Evolutionary conservation across 2,329 filamentous ascomycete genomes (phyloP).

Genomic region (Drechslerella coelobrocha): DNA sequence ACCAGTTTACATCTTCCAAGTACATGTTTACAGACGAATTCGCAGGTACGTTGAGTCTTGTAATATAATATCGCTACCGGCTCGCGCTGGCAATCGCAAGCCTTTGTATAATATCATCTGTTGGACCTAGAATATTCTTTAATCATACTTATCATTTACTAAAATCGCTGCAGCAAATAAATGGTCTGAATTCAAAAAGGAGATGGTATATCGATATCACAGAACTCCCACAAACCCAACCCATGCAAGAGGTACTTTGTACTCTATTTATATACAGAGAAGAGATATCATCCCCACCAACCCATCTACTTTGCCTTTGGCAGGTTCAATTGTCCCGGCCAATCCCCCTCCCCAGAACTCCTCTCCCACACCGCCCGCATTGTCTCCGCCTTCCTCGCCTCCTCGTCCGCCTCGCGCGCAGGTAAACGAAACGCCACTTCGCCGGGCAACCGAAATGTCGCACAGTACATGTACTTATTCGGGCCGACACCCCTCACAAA

Average conservation of each 20-base stretch:
- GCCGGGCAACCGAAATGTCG: constrained; percentile 81
- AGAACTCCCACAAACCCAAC: constrained; percentile 30
- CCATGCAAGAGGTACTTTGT: no score
- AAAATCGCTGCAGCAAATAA: no score
- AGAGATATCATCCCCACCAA: not conserved
- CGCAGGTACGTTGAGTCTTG: not conserved
- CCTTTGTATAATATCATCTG: no score
- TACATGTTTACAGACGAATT: not conserved
- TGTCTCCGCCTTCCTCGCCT: constrained; percentile 77
- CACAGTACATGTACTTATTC: constrained; percentile 96
- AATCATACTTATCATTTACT: no score
- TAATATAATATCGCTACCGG: not conserved
- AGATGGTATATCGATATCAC: constrained; percentile 16
- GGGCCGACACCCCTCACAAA: constrained; percentile 87
- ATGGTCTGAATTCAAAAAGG: no score
- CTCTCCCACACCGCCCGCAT: constrained; percentile 65
- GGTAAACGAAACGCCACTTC: constrained; percentile 76
- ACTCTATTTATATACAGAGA: not conserved
- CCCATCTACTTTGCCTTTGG: not conserved
- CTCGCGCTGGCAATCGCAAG: no score
- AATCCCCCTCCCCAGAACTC: constrained; percentile 17
- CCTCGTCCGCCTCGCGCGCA: constrained; percentile 69
- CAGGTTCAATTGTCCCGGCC: constrained; percentile 34
- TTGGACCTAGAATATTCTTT: no score
- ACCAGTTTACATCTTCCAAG: no score